Evolutionary conservation across 176 grass and related monocot species (phyloP).

Genomic region (Dactylis glomerata): DNA sequence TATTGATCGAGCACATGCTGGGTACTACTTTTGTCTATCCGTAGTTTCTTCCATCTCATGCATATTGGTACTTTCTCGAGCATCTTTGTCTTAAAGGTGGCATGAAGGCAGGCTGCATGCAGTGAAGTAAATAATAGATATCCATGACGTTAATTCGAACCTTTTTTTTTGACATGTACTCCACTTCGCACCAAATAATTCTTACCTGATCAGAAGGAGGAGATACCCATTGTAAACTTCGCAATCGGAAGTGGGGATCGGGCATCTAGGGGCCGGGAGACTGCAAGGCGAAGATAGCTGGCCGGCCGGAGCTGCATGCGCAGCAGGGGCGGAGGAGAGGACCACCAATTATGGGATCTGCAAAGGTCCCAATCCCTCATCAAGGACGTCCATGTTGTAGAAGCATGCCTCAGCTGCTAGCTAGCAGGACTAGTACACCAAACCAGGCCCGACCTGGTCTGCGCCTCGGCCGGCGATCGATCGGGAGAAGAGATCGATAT

Average conservation of each 20-base stretch:
- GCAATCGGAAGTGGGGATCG: background rate
- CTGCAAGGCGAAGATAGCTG: background rate
- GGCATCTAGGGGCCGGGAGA: background rate
- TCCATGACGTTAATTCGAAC: no score
- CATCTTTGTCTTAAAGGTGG: background rate
- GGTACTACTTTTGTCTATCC: background rate
- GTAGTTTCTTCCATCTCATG: background rate
- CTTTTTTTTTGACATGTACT: no score
- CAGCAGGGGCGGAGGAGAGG: background rate
- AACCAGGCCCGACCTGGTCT: background rate
- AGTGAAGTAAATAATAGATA: background rate
- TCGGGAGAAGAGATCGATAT: no score
- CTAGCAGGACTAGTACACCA: background rate
- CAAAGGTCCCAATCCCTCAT: constrained; percentile 19
- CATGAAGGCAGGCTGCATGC: no score
- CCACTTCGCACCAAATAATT: background rate
- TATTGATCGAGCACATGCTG: background rate
- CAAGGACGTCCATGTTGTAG: constrained; percentile 17
- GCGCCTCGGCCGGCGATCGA: constrained; percentile 10
- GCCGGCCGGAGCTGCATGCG: constrained; percentile 2
- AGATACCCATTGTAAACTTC: background rate
- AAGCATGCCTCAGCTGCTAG: constrained; percentile 15
- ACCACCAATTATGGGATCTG: constrained; percentile 24
- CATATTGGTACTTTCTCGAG: background rate
- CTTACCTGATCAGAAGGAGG: background rate